Percentiles rank a stretch among this genome's conserved stretches.
Evolutionary conservation across 495 filamentous ascomycete species (phyloP).

Genomic region (Thozetella sp.): DNA sequence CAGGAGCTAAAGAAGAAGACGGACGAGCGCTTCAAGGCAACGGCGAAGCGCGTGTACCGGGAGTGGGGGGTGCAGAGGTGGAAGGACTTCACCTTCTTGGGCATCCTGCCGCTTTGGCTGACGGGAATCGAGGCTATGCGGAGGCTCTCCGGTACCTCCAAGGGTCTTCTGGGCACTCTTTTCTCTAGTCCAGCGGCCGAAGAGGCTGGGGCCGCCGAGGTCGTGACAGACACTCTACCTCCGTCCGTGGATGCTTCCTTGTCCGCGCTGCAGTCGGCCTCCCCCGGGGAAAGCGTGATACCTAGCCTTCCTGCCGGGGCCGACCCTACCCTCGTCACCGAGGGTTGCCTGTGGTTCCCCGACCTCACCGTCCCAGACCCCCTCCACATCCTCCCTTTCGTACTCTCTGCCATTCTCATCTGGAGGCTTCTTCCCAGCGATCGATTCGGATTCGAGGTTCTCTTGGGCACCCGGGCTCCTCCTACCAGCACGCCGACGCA

Average conservation of each 20-base stretch:
- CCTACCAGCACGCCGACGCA: neutral
- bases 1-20: conserved; percentile 13
- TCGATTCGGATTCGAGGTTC: neutral
- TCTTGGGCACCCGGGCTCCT: conserved; percentile 12
- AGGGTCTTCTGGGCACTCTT: conserved; percentile 51
- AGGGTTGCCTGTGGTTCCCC: conserved; percentile 81
- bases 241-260: neutral
- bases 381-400: conserved; percentile 63
- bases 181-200: conserved; percentile 15
- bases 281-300: neutral
- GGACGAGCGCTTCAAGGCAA: conserved; percentile 23
- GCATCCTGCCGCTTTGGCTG: conserved; percentile 70
- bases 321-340: conserved; percentile 61
- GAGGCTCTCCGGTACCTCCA: conserved; percentile 59
- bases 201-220: conserved; percentile 2
- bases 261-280: neutral
- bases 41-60: conserved; percentile 36
- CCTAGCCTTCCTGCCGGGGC: conserved; percentile 15
- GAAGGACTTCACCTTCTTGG: conserved; percentile 44
- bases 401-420: conserved; percentile 52
- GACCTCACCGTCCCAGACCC: conserved; percentile 75
- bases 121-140: conserved; percentile 68
- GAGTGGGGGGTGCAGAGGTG: conserved; percentile 51
- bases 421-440: conserved; percentile 36
- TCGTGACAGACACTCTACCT: neutral